Evolutionary conservation across 306 rosid genomes (phyloP).

Genomic region (Sindora glabra): DNA sequence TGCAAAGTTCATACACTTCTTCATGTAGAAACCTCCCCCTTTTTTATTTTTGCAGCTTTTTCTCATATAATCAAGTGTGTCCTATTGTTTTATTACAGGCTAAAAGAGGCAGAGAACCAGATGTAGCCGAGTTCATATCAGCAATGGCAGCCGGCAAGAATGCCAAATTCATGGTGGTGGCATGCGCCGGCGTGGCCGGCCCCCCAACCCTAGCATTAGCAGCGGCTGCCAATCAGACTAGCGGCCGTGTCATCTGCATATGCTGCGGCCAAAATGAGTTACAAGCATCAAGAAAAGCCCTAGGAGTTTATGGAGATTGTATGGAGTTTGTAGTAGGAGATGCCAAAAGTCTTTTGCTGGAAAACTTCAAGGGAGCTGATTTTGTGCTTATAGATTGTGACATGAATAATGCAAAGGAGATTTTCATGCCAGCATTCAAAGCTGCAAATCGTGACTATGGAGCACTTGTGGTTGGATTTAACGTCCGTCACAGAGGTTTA

Average conservation of each 20-base stretch:
- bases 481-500: slow-evolving; percentile 29
- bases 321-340: slow-evolving; percentile 37
- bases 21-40: no score
- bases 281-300: slow-evolving; percentile 8
- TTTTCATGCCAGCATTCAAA: slow-evolving; percentile 32
- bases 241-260: slow-evolving; percentile 36
- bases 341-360: slow-evolving; percentile 16
- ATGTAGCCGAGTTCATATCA: slow-evolving; percentile 39
- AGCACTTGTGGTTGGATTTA: slow-evolving; percentile 37
- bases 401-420: slow-evolving; percentile 20
- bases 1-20: no score
- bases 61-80: neutral
- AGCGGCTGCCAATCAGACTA: slow-evolving; percentile 41
- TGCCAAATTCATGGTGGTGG: slow-evolving; percentile 33
- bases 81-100: slow-evolving; percentile 13
- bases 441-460: slow-evolving; percentile 24
- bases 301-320: slow-evolving; percentile 16
- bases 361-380: slow-evolving; percentile 37
- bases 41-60: no score
- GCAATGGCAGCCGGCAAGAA: slow-evolving; percentile 44
- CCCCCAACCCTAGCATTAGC: slow-evolving; percentile 21
- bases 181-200: neutral
- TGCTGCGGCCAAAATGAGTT: neutral
- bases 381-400: slow-evolving; percentile 51
- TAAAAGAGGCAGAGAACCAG: slow-evolving; percentile 33